Conservation (phyloP, 805 yeast species). For the Metahyphopichia silvanorum region DNA sequence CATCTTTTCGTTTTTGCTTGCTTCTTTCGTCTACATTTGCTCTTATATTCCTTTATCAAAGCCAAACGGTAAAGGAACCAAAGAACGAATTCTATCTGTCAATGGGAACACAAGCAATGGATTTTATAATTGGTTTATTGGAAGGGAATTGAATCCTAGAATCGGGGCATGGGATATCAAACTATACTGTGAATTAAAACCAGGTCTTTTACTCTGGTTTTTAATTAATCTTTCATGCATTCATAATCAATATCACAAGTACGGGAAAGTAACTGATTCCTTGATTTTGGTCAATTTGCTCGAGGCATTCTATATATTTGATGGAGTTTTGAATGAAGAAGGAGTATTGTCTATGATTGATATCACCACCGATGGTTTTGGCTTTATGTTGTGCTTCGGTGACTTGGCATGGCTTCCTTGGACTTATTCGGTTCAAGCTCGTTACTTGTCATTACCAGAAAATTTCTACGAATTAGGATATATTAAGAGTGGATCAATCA, state of each 20-base stretch:
- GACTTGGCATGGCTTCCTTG: slow-evolving; percentile 92
- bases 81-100: slow-evolving; percentile 70
- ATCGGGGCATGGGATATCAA: slow-evolving; percentile 84
- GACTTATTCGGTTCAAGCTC: slow-evolving; percentile 80
- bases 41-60: slow-evolving; percentile 61
- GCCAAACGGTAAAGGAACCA: slow-evolving; percentile 51
- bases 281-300: slow-evolving; percentile 62
- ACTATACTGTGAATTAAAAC: slow-evolving; percentile 88
- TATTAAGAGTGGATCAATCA: slow-evolving; percentile 34
- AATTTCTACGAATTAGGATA: slow-evolving; percentile 56
- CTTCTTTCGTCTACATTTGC: slow-evolving; percentile 59
- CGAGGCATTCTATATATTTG: slow-evolving; percentile 82
- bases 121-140: slow-evolving; percentile 93
- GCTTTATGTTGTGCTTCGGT: slow-evolving; percentile 94
- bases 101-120: slow-evolving; percentile 82
- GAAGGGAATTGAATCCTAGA: slow-evolving; percentile 93
- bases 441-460: slow-evolving; percentile 61
- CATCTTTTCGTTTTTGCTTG: slow-evolving; percentile 59
- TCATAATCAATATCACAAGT: slow-evolving; percentile 70
- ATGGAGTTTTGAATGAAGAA: slow-evolving; percentile 88
- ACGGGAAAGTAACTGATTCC: slow-evolving; percentile 67
- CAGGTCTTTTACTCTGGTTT: slow-evolving; percentile 88
- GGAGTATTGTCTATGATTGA: slow-evolving; percentile 95
- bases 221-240: slow-evolving; percentile 72
- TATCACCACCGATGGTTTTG: slow-evolving; percentile 93